A percentile compares a stretch with the other conserved stretches of the same genome.
These are phyloP conservation scores for Arabis hirsuta DNA, from an alignment of 345 rosid genomes.

Conservation along the genomic window DNA sequence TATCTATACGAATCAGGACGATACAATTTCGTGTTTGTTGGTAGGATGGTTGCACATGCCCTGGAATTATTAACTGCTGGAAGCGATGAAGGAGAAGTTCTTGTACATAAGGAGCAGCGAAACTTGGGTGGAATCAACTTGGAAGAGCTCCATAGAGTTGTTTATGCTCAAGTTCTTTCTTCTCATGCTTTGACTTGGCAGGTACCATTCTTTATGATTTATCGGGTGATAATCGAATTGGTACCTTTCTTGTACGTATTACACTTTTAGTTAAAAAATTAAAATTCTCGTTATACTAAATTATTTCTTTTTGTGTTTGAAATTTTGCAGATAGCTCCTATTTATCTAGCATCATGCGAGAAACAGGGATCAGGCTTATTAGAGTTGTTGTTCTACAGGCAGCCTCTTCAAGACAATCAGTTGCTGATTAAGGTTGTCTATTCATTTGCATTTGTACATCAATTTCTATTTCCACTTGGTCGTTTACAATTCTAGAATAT, in stretches of 20 bases:
- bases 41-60: slow-evolving; percentile 96
- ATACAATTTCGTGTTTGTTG: slow-evolving; percentile 31
- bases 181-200: slow-evolving; percentile 96
- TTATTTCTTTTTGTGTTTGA: slow-evolving; percentile 6
- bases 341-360: slow-evolving; percentile 82
- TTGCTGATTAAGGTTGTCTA: slow-evolving; percentile 74
- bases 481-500: neutral
- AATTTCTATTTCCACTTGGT: neutral
- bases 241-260: neutral
- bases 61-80: slow-evolving; percentile 84
- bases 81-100: slow-evolving; percentile 70
- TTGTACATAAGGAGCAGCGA: slow-evolving; percentile 75
- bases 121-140: slow-evolving; percentile 78
- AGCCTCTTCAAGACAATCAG: slow-evolving; percentile 68
- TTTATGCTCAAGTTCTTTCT: slow-evolving; percentile 92
- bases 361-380: slow-evolving; percentile 86
- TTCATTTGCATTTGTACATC: slow-evolving; percentile 16
- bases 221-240: slow-evolving; percentile 1
- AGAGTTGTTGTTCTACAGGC: slow-evolving; percentile 74
- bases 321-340: slow-evolving; percentile 78
- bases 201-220: slow-evolving; percentile 48
- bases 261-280: neutral
- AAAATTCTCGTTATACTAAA: neutral
- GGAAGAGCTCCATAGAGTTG: slow-evolving; percentile 91
- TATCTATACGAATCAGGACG: slow-evolving; percentile 15